Percentiles rank a stretch among this genome's conserved stretches.
These are phyloP conservation scores for Candida pseudoviswanathii DNA, from an alignment of 1,139 yeast genomes.

Conservation along the genomic window DNA sequence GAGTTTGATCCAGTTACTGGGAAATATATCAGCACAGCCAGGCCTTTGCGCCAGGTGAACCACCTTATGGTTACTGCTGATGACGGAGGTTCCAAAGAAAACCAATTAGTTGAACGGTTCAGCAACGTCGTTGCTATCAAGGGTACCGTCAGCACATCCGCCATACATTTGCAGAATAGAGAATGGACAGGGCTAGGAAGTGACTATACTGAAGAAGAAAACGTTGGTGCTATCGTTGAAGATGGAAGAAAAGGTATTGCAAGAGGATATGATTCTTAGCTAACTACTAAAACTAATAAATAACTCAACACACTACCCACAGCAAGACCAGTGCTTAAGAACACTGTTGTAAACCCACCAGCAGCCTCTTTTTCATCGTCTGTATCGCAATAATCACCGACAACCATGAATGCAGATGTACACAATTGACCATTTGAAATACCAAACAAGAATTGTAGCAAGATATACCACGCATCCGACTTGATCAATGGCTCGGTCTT, in stretches of 20 bases:
- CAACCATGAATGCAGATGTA: slow-evolving; percentile 80
- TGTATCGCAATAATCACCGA: slow-evolving; percentile 58
- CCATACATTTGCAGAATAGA: slow-evolving; percentile 68
- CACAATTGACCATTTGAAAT: slow-evolving; percentile 84
- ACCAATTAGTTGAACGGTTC: slow-evolving; percentile 57
- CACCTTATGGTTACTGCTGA: slow-evolving; percentile 60
- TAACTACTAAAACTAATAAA: slow-evolving; percentile 48
- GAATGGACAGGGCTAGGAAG: slow-evolving; percentile 93
- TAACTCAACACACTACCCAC: slow-evolving; percentile 78
- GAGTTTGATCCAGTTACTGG: slow-evolving; percentile 92
- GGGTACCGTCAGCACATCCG: slow-evolving; percentile 88
- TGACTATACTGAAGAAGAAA: slow-evolving; percentile 56
- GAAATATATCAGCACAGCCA: slow-evolving; percentile 60
- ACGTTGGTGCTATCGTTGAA: slow-evolving; percentile 71
- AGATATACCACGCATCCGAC: slow-evolving; percentile 68
- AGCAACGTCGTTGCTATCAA: slow-evolving; percentile 65
- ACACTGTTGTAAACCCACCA: slow-evolving; percentile 85
- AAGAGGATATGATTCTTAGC: slow-evolving; percentile 64
- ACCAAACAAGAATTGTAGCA: slow-evolving; percentile 78
- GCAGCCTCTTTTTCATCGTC: slow-evolving; percentile 86
- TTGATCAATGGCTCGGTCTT: slow-evolving; percentile 40
- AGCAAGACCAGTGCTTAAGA: slow-evolving; percentile 74
- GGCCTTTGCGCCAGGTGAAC: slow-evolving; percentile 70
- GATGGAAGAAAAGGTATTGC: slow-evolving; percentile 89
- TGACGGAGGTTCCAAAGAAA: slow-evolving; percentile 18